Evolutionary conservation across 192 early-diverging fungal species (phyloP).

Genomic region (Backusella liffmaniae): DNA sequence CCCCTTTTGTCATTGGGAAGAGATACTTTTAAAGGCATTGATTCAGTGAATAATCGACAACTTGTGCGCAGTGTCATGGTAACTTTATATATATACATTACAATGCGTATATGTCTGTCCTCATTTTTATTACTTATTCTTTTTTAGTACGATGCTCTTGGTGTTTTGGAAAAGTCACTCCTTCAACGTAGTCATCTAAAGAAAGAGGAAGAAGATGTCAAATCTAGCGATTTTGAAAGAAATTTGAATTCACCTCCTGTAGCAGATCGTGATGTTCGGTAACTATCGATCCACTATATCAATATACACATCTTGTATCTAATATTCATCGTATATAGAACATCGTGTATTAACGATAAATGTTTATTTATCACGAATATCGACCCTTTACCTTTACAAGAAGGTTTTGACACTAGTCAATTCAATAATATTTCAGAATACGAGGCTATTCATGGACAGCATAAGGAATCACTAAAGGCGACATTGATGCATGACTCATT

Average conservation of each 20-base stretch:
- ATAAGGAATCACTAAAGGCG: not conserved
- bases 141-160: conserved; percentile 44
- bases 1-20: conserved; percentile 42
- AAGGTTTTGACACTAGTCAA: conserved; percentile 32
- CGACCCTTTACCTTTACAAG: conserved; percentile 47
- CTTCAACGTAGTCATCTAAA: not conserved
- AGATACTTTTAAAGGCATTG: conserved; percentile 43
- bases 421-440: conserved; percentile 17
- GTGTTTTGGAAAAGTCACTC: conserved; percentile 31
- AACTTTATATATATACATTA: not conserved
- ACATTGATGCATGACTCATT: conserved; percentile 40
- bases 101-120: too few species aligned
- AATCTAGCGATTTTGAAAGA: conserved; percentile 31
- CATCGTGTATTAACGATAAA: conserved; percentile 54
- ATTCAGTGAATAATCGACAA: conserved; percentile 46
- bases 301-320: not conserved
- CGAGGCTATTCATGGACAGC: not conserved
- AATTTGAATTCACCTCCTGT: conserved; percentile 36
- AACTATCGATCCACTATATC: not conserved
- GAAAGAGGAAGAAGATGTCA: conserved; percentile 29
- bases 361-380: conserved; percentile 55
- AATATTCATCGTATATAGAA: conserved; percentile 16
- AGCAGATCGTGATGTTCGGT: conserved; percentile 28
- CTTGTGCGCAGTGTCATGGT: conserved; percentile 38
- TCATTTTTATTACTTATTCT: too few species aligned